Conservation (phyloP, 164 flowering plant species). For the Taxillus chinensis region DNA sequence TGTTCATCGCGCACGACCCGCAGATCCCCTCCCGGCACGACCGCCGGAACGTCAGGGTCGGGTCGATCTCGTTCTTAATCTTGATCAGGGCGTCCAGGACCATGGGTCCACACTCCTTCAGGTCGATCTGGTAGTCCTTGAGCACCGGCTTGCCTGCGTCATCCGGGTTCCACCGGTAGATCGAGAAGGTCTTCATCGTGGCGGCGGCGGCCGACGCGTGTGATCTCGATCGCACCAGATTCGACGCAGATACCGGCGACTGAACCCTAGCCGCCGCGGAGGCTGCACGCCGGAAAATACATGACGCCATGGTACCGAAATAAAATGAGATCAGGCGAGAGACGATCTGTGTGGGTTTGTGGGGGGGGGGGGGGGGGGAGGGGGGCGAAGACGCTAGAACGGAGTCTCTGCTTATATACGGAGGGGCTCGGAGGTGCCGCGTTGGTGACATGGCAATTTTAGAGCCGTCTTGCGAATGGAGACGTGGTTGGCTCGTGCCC, state of each 20-base stretch:
- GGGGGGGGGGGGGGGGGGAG: too few relatives aligned
- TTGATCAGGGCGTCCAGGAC: conserved; percentile 94
- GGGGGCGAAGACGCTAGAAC: too few relatives aligned
- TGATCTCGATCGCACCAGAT: conserved; percentile 17
- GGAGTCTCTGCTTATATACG: too few relatives aligned
- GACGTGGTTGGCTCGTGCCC: too few relatives aligned
- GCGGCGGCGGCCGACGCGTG: conserved; percentile 38
- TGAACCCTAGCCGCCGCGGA: conserved; percentile 22
- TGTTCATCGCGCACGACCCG: conserved; percentile 98
- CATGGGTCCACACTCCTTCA: conserved; percentile 94
- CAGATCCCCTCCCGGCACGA: conserved; percentile 98
- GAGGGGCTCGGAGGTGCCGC: too few relatives aligned
- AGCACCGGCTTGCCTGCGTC: conserved; percentile 70
- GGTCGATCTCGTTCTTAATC: conserved; percentile 95
- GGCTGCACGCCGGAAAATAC: conserved; percentile 33
- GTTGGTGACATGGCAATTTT: too few relatives aligned
- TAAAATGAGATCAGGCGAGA: neutral
- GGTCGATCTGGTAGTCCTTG: conserved; percentile 61
- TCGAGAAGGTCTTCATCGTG: conserved; percentile 63
- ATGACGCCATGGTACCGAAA: conserved; percentile 32
- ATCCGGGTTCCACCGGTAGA: conserved; percentile 97
- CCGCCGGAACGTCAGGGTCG: conserved; percentile 80
- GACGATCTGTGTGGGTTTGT: too few relatives aligned
- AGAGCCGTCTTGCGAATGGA: too few relatives aligned
- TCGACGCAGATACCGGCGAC: conserved; percentile 8